A percentile compares a stretch with the other conserved stretches of the same genome.
phyloP scores from a whole-genome alignment of 805 yeast species.

The Hanseniaspora valbyensis region DNA sequence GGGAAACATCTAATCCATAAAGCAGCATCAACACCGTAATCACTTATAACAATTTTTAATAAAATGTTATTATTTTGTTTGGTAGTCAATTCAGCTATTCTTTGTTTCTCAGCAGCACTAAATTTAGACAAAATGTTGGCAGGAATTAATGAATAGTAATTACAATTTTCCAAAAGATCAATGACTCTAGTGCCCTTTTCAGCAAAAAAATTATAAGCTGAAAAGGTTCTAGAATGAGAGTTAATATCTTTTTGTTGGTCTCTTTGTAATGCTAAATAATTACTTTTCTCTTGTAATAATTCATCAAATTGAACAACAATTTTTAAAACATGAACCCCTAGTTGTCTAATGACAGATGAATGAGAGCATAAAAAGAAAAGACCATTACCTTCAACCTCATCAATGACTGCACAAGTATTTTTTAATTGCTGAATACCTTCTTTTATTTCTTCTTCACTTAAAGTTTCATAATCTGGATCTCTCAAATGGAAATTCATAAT shows the following conservation, averaged over 20 bases:
- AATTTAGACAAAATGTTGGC: conserved; percentile 36
- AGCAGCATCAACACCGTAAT: conserved; percentile 89
- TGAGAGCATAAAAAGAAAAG: conserved; percentile 83
- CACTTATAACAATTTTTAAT: conserved; percentile 75
- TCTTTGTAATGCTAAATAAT: conserved; percentile 12
- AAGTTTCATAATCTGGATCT: conserved; percentile 13
- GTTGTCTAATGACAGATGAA: conserved; percentile 59
- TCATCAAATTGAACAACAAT: conserved; percentile 81
- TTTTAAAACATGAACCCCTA: conserved; percentile 64
- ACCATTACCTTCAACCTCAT: conserved; percentile 94
- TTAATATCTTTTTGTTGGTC: conserved; percentile 14
- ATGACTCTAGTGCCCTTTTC: conserved; percentile 67
- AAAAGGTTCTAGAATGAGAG: conserved; percentile 38
- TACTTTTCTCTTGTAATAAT: conserved; percentile 50
- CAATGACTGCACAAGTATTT: conserved; percentile 70
- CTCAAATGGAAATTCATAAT: conserved; percentile 11
- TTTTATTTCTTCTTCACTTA: conserved; percentile 23
- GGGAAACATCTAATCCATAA: conserved; percentile 92
- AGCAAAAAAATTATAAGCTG: conserved; percentile 59
- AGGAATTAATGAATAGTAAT: conserved; percentile 52
- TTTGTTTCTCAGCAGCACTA: conserved; percentile 66
- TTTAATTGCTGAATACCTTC: conserved; percentile 65
- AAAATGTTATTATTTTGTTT: conserved; percentile 55
- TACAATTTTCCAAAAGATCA: conserved; percentile 61
- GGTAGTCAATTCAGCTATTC: conserved; percentile 51